A percentile compares a stretch with the other conserved stretches of the same genome.
These are phyloP conservation scores for Leccinum fallax DNA, from an alignment of 1,284 basidiomycete species.

Conservation along the genomic window DNA sequence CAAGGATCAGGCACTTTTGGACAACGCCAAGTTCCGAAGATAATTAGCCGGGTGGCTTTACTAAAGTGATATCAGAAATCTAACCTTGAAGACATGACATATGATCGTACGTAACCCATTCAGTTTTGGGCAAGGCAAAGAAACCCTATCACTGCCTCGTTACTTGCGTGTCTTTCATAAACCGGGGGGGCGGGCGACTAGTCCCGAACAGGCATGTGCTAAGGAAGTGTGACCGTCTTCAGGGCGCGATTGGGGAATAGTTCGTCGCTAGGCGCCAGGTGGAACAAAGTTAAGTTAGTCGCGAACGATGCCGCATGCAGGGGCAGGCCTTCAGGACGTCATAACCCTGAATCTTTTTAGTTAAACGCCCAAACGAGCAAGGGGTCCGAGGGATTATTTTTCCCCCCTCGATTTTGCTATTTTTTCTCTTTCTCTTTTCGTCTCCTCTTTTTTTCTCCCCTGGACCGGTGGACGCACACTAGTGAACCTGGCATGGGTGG, in stretches of 20 bases:
- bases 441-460: neutral
- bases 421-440: neutral
- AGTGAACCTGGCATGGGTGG: constrained; percentile 2
- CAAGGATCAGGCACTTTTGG: constrained; percentile 29
- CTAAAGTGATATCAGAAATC: constrained; percentile 21
- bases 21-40: constrained; percentile 14
- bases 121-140: constrained; percentile 13
- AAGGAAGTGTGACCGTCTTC: constrained; percentile 10
- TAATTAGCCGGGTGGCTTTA: constrained; percentile 17
- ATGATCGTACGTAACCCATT: constrained; percentile 27
- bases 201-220: constrained; percentile 23
- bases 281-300: constrained; percentile 32
- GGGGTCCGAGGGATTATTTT: constrained; percentile 10
- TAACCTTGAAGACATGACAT: constrained; percentile 30
- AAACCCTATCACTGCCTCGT: constrained; percentile 28
- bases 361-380: constrained; percentile 13
- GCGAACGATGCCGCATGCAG: constrained; percentile 3
- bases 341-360: constrained; percentile 31
- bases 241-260: constrained; percentile 15
- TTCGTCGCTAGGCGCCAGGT: neutral
- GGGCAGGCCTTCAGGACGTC: constrained; percentile 26
- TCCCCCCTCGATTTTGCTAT: neutral
- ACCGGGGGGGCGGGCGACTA: constrained; percentile 2
- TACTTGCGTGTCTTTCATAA: constrained; percentile 10
- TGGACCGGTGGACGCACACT: neutral